Evolutionary conservation across 495 filamentous ascomycete species (phyloP).

Genomic region (Pyronema omphalodes): DNA sequence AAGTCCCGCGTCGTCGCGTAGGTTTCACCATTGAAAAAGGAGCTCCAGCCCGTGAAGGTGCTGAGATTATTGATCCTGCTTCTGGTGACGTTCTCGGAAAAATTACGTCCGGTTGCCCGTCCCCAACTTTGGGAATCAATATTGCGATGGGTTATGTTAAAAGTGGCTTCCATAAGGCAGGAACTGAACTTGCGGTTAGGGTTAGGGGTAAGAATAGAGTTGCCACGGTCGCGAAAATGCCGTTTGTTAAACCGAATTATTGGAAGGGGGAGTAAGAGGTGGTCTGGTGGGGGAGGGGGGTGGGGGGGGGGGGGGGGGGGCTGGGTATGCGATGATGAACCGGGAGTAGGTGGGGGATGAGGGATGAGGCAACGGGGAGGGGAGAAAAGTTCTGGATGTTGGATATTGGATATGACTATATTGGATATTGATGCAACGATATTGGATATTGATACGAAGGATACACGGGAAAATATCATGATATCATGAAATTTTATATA

Average conservation of each 20-base stretch:
- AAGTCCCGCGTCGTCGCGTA: slow-evolving; percentile 55
- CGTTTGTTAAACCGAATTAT: slow-evolving; percentile 74
- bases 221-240: slow-evolving; percentile 79
- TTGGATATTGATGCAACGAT: no score
- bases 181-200: slow-evolving; percentile 62
- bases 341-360: no score
- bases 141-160: slow-evolving; percentile 93
- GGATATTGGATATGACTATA: no score
- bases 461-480: no score
- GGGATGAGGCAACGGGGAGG: no score
- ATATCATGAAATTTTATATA: no score
- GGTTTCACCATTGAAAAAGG: slow-evolving; percentile 67
- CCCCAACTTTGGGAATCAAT: slow-evolving; percentile 66
- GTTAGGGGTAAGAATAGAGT: slow-evolving; percentile 66
- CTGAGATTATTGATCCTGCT: slow-evolving; percentile 46
- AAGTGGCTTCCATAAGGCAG: slow-evolving; percentile 65
- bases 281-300: no score
- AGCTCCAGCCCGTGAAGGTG: slow-evolving; percentile 78
- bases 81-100: slow-evolving; percentile 39
- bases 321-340: no score
- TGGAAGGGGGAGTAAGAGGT: slow-evolving; percentile 24
- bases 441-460: no score
- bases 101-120: slow-evolving; percentile 83
- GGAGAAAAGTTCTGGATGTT: no score
- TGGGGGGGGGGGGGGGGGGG: no score